A percentile compares a stretch with the other conserved stretches of the same genome.
phyloP scores from a whole-genome alignment of 1,139 yeast species.

The Taphrina communis region DNA sequence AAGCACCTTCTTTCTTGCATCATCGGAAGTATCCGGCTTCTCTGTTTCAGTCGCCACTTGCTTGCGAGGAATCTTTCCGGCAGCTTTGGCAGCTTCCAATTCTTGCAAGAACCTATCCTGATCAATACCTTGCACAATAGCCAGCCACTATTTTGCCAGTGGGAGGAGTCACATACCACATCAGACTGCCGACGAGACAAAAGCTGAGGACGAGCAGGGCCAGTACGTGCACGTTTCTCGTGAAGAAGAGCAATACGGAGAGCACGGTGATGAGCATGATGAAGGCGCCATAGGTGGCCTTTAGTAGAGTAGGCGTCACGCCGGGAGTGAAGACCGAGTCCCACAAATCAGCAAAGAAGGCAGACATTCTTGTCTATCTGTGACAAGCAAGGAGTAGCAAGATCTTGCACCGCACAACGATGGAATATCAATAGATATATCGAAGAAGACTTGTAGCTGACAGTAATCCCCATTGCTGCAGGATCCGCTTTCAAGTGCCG shows the following conservation, averaged over 20 bases:
- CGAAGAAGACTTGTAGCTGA: no score
- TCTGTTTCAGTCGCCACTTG: neutral
- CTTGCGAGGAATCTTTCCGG: slow-evolving; percentile 2
- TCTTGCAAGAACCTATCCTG: slow-evolving; percentile 24
- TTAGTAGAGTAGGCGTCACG: slow-evolving; percentile 79
- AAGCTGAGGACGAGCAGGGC: slow-evolving; percentile 70
- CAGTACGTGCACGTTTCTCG: slow-evolving; percentile 71
- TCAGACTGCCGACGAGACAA: slow-evolving; percentile 53
- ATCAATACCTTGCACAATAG: neutral
- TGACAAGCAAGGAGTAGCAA: no score
- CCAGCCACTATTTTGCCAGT: neutral
- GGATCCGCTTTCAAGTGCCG: no score
- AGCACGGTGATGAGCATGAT: slow-evolving; percentile 62
- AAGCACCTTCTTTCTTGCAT: neutral
- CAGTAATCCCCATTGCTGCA: no score
- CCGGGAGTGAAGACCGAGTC: slow-evolving; percentile 94
- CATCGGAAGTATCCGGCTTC: neutral
- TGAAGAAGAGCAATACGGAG: slow-evolving; percentile 63
- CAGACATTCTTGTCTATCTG: slow-evolving; percentile 33
- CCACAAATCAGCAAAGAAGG: slow-evolving; percentile 76
- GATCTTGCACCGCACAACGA: no score
- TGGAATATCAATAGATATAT: no score
- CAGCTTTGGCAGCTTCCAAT: slow-evolving; percentile 31
- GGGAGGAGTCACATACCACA: slow-evolving; percentile 11
- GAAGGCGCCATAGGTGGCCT: slow-evolving; percentile 79